A percentile compares a stretch with the other conserved stretches of the same genome.
These are phyloP conservation scores for Hypoxylon sp. DNA, from an alignment of 2,329 filamentous ascomycete species.

Conservation along the genomic window DNA sequence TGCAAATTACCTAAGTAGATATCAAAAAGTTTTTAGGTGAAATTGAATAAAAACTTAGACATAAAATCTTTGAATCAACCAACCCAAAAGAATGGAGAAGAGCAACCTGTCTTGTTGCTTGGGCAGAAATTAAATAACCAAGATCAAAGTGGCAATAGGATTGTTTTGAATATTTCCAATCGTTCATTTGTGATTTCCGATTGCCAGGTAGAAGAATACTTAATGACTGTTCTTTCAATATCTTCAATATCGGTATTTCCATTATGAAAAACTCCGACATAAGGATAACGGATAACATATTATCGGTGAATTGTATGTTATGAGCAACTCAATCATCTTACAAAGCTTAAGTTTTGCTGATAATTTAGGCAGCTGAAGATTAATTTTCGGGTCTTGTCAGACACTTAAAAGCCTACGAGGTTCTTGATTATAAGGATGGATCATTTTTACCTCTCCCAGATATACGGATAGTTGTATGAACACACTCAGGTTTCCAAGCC, in stretches of 20 bases:
- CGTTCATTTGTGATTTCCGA: neutral
- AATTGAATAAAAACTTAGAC: conserved; percentile 4
- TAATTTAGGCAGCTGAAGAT: neutral
- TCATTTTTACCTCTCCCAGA: conserved; percentile 3
- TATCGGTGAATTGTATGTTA: neutral
- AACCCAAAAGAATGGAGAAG: conserved; percentile 1
- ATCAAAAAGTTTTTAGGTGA: neutral
- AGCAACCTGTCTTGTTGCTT: neutral
- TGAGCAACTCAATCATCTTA: neutral
- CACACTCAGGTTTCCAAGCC: neutral
- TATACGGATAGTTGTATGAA: conserved; percentile 39
- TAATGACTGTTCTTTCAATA: neutral
- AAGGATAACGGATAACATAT: neutral
- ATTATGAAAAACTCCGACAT: neutral
- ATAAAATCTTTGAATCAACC: neutral
- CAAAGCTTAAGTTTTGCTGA: neutral
- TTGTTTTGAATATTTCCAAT: neutral
- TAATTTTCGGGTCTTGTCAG: no score
- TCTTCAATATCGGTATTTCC: neutral
- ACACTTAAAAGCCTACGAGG: neutral
- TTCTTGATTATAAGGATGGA: neutral
- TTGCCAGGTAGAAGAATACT: neutral
- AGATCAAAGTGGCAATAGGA: neutral
- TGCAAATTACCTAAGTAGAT: neutral
- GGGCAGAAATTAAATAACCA: neutral